phyloP scores from a whole-genome alignment of 306 rosid species.

The Quercus wislizeni region DNA sequence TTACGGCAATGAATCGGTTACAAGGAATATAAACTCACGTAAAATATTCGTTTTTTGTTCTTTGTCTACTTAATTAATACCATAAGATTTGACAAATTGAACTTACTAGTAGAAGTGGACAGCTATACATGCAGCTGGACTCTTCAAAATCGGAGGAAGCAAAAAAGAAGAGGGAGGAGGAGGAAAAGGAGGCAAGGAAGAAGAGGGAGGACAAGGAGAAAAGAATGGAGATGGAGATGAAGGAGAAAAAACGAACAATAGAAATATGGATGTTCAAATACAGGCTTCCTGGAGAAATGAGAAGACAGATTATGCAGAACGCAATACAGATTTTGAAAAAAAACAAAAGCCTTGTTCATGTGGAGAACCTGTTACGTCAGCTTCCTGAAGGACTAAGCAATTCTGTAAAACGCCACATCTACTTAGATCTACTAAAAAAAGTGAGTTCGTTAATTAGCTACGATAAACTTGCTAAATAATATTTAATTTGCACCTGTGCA shows the following conservation, averaged over 20 bases:
- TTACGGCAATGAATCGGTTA: too few species aligned
- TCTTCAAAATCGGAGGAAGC: constrained; percentile 77
- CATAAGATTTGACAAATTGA: constrained; percentile 17
- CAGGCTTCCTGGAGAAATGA: too few species aligned
- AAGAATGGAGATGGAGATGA: constrained; percentile 44
- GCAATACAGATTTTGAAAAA: too few species aligned
- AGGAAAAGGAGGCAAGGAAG: too few species aligned
- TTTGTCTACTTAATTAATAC: too few species aligned
- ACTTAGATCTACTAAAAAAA: constrained; percentile 73
- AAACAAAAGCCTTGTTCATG: constrained; percentile 53
- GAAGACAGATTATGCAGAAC: too few species aligned
- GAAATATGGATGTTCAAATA: too few species aligned
- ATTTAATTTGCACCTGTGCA: too few species aligned
- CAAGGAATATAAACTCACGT: too few species aligned
- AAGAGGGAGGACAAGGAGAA: too few species aligned
- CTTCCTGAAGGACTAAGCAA: constrained; percentile 88
- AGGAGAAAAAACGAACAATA: constrained; percentile 68
- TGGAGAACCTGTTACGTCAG: constrained; percentile 61
- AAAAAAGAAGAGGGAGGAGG: too few species aligned
- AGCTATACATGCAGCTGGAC: constrained; percentile 83
- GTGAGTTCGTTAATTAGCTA: constrained; percentile 37
- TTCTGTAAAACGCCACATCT: constrained; percentile 80
- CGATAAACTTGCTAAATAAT: neutral
- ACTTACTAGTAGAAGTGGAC: constrained; percentile 20
- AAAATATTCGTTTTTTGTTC: neutral